phyloP scores from a whole-genome alignment of 768 basidiomycete species.

The Russula sp. region DNA sequence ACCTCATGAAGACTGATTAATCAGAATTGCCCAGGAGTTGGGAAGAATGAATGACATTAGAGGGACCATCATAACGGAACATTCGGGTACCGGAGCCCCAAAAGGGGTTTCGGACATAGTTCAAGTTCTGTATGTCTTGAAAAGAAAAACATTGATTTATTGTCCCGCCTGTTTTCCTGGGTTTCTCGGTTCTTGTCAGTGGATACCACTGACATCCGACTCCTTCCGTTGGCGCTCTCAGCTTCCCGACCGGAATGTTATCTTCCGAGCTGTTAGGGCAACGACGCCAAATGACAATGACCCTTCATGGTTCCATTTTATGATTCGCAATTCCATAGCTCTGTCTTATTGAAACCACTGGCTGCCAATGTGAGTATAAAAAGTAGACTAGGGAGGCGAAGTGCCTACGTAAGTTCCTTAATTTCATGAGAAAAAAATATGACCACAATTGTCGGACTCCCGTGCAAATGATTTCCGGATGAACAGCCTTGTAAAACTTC shows the following conservation, averaged over 20 bases:
- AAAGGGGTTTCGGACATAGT: not conserved
- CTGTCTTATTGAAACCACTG: not conserved
- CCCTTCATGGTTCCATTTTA: not conserved
- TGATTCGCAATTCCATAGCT: not conserved
- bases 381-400: not conserved
- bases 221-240: not conserved
- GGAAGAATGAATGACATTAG: not conserved
- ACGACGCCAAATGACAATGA: not conserved
- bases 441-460: not conserved
- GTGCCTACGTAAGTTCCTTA: not conserved
- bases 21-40: not conserved
- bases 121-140: slow-evolving; percentile 4
- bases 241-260: not conserved
- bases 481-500: slow-evolving; percentile 25
- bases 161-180: not conserved
- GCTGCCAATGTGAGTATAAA: too few species aligned
- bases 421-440: not conserved
- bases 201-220: not conserved
- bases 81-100: not conserved
- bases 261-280: slow-evolving; percentile 1
- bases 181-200: not conserved
- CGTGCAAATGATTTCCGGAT: slow-evolving; percentile 14
- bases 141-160: not conserved
- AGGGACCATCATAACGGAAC: not conserved
- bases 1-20: too few species aligned